Conservation (phyloP, 495 filamentous ascomycete species). For the Talaromyces liani region DNA sequence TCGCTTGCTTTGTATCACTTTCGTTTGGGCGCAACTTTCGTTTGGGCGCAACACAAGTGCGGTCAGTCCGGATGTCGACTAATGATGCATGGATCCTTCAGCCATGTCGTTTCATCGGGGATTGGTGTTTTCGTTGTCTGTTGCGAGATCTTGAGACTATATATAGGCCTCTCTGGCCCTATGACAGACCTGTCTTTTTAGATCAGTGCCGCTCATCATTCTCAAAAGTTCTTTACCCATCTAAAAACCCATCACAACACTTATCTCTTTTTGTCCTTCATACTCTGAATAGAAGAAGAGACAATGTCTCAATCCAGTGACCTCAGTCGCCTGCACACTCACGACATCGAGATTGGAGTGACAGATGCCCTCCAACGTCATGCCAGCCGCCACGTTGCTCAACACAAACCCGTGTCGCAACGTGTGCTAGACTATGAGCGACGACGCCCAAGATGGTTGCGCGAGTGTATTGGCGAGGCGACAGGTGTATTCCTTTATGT, state of each 20-base stretch:
- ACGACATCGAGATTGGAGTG: conserved; percentile 37
- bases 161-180: neutral
- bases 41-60: neutral
- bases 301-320: conserved; percentile 14
- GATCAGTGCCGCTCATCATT: neutral
- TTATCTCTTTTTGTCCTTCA: neutral
- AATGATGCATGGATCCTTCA: neutral
- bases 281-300: conserved; percentile 6
- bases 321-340: conserved; percentile 21
- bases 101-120: neutral
- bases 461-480: conserved; percentile 42
- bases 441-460: conserved; percentile 33
- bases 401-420: conserved; percentile 36
- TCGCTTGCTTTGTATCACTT: neutral
- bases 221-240: neutral
- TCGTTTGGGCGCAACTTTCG: neutral
- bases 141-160: neutral
- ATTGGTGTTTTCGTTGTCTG: neutral
- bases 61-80: neutral
- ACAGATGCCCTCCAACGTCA: conserved; percentile 43
- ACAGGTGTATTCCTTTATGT: conserved; percentile 47
- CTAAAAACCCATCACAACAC: neutral
- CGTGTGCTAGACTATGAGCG: conserved; percentile 44
- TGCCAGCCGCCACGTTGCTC: conserved; percentile 34
- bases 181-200: neutral